Percentiles rank a stretch among this genome's conserved stretches.
Evolutionary conservation across 371 early-diverging fungal genomes (phyloP).

Genomic region (Chytridium lagenaria): DNA sequence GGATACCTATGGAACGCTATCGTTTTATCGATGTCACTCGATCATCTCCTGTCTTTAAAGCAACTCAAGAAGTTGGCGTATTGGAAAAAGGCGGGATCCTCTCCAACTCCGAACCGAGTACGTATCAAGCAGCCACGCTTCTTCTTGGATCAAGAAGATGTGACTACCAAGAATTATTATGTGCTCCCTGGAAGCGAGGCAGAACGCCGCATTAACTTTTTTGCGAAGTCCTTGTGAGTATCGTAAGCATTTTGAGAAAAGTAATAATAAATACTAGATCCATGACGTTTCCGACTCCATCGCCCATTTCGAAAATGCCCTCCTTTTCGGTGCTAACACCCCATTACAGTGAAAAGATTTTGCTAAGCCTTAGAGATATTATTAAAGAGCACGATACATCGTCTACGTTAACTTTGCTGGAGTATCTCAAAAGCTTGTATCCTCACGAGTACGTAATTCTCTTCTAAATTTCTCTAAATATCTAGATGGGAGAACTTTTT

Average conservation of each 20-base stretch:
- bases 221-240: constrained; percentile 78
- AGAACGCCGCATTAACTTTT: constrained; percentile 85
- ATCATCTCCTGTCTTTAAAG: constrained; percentile 81
- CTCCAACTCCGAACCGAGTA: background rate
- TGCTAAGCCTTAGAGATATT: constrained; percentile 82
- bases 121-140: constrained; percentile 79
- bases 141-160: constrained; percentile 84
- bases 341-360: constrained; percentile 88
- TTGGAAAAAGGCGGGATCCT: constrained; percentile 48
- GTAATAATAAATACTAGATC: constrained; percentile 46
- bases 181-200: constrained; percentile 83
- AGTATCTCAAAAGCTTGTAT: constrained; percentile 83
- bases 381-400: constrained; percentile 78
- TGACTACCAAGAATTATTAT: constrained; percentile 76
- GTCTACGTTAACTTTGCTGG: constrained; percentile 80
- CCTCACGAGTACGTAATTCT: constrained; percentile 61
- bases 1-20: constrained; percentile 91
- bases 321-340: constrained; percentile 88
- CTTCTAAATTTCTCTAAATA: background rate
- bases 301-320: constrained; percentile 85
- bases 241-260: background rate
- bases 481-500: constrained; percentile 86
- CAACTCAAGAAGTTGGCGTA: constrained; percentile 81
- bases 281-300: constrained; percentile 82
- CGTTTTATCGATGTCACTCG: constrained; percentile 85